Evolutionary conservation across 495 filamentous ascomycete genomes (phyloP).

Genomic region (Penicillium nucicola): DNA sequence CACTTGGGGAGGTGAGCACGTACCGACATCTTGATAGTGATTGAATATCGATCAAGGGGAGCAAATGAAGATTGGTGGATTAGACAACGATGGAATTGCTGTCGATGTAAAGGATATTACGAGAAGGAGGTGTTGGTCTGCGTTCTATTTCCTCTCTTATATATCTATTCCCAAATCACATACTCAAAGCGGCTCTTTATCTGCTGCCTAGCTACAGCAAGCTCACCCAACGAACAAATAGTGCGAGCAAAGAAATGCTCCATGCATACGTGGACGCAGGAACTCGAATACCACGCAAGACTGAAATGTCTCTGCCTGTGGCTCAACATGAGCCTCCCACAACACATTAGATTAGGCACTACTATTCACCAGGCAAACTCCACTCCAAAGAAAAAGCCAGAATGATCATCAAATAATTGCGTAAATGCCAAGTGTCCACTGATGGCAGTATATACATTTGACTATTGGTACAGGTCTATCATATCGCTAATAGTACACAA

Average conservation of each 20-base stretch:
- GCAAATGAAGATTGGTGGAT: not conserved
- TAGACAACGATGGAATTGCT: not conserved
- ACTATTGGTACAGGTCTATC: slow-evolving; percentile 36
- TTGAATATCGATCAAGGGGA: not conserved
- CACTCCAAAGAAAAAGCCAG: not conserved
- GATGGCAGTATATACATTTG: slow-evolving; percentile 6
- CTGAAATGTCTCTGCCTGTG: not conserved
- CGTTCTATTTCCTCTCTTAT: not conserved
- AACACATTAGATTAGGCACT: no score
- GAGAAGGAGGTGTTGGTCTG: no score
- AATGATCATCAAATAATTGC: no score
- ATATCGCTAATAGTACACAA: slow-evolving; percentile 25
- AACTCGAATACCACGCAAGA: not conserved
- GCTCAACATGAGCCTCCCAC: not conserved
- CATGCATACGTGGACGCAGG: not conserved
- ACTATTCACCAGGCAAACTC: not conserved
- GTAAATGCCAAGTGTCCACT: no score
- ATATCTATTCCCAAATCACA: not conserved
- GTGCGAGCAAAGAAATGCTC: no score
- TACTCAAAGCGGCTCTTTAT: not conserved
- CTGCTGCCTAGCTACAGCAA: not conserved
- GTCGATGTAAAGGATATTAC: no score
- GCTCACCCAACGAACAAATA: not conserved
- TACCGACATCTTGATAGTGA: not conserved
- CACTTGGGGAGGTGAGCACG: not conserved